phyloP scores from a whole-genome alignment of 805 yeast species.

The Spathaspora arborariae region DNA sequence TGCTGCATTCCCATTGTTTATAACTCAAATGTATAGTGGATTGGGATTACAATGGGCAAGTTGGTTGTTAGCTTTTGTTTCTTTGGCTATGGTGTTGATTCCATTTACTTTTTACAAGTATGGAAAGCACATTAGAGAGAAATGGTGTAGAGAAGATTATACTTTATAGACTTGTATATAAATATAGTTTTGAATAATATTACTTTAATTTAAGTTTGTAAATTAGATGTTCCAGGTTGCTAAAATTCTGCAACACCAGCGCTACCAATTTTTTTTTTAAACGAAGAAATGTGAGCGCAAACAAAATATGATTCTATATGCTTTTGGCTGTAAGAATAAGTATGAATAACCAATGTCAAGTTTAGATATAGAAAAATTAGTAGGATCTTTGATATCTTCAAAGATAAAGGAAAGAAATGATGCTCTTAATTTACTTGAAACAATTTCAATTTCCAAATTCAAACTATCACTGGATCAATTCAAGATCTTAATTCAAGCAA shows the following conservation, averaged over 20 bases:
- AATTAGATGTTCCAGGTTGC: no score
- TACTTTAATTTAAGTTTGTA: background rate
- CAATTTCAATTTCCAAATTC: conserved; percentile 15
- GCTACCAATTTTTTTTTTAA: background rate
- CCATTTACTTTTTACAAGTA: conserved; percentile 70
- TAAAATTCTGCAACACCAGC: background rate
- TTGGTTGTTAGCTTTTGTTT: conserved; percentile 72
- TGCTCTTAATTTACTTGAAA: conserved; percentile 33
- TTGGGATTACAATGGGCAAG: conserved; percentile 80
- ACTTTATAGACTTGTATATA: background rate
- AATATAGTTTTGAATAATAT: background rate
- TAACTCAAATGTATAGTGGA: conserved; percentile 74
- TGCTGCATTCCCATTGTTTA: conserved; percentile 80
- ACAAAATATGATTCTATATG: background rate
- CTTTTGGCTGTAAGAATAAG: background rate
- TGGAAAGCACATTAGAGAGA: conserved; percentile 62
- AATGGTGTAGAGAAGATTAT: conserved; percentile 65
- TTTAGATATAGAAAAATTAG: conserved; percentile 16
- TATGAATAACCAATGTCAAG: conserved; percentile 12
- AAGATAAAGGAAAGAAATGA: conserved; percentile 55
- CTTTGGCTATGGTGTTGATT: conserved; percentile 69
- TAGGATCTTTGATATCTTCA: conserved; percentile 39
- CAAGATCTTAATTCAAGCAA: conserved; percentile 18
- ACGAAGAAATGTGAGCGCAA: background rate
- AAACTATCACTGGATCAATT: conserved; percentile 19